Evolutionary conservation across 179 eudicot species (phyloP).

Genomic region (Nepenthes alata): DNA sequence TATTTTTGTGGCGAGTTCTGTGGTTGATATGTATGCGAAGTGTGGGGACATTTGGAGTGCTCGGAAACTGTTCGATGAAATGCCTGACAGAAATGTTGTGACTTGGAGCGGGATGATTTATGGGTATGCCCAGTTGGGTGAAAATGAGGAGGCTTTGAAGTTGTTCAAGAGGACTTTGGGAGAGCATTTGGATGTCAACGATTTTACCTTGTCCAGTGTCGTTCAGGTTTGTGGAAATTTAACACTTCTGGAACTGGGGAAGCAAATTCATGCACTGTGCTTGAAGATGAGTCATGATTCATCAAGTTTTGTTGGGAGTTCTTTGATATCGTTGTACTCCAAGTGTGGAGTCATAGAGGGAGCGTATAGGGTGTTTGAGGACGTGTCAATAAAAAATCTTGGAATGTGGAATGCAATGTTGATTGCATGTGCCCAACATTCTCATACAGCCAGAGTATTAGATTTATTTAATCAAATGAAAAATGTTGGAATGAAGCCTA

Average conservation of each 20-base stretch:
- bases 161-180: slow-evolving; percentile 47
- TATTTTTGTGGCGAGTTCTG: slow-evolving; percentile 68
- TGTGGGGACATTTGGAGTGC: slow-evolving; percentile 50
- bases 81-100: slow-evolving; percentile 79
- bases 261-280: slow-evolving; percentile 55
- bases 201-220: slow-evolving; percentile 80
- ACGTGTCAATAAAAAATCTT: slow-evolving; percentile 36
- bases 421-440: slow-evolving; percentile 82
- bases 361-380: slow-evolving; percentile 54
- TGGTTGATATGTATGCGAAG: slow-evolving; percentile 74
- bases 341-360: slow-evolving; percentile 59
- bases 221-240: slow-evolving; percentile 66
- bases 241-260: slow-evolving; percentile 65
- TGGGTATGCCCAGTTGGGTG: slow-evolving; percentile 70
- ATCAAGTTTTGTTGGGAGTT: slow-evolving; percentile 73
- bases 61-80: slow-evolving; percentile 60
- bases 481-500: slow-evolving; percentile 39
- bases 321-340: slow-evolving; percentile 73
- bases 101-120: slow-evolving; percentile 89
- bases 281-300: slow-evolving; percentile 49
- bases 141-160: slow-evolving; percentile 59
- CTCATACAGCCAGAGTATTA: slow-evolving; percentile 39
- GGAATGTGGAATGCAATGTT: slow-evolving; percentile 90
- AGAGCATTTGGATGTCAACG: slow-evolving; percentile 64
- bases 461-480: slow-evolving; percentile 50